Evolutionary conservation across 2,329 filamentous ascomycete species (phyloP).

Genomic region (Pyrenochaeta sp.): DNA sequence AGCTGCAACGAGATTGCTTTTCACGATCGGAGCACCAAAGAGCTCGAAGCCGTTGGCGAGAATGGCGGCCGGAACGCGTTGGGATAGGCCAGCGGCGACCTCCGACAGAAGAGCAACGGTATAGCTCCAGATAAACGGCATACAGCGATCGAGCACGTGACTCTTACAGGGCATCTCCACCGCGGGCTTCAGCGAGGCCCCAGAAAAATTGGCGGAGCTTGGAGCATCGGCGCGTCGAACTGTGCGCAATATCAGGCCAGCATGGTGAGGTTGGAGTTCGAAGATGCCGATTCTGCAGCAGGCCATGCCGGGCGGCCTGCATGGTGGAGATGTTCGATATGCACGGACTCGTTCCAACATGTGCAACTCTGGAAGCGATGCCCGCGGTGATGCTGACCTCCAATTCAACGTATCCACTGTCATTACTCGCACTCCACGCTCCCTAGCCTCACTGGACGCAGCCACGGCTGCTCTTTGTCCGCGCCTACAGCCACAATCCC

Average conservation of each 20-base stretch:
- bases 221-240: slow-evolving; percentile 14
- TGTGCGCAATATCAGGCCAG: slow-evolving; percentile 34
- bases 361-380: not conserved
- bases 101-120: slow-evolving; percentile 31
- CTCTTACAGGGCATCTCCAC: slow-evolving; percentile 15
- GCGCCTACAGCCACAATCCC: slow-evolving; percentile 23
- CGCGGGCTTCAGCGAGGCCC: slow-evolving; percentile 7
- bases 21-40: slow-evolving; percentile 33
- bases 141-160: slow-evolving; percentile 31
- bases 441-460: slow-evolving; percentile 18
- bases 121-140: slow-evolving; percentile 28
- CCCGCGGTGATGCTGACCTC: not conserved
- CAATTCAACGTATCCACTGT: slow-evolving; percentile 14
- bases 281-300: slow-evolving; percentile 2
- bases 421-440: slow-evolving; percentile 16
- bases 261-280: slow-evolving; percentile 22
- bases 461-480: slow-evolving; percentile 15
- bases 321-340: not conserved
- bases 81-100: slow-evolving; percentile 44
- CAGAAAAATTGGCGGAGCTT: slow-evolving; percentile 13
- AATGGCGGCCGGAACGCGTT: slow-evolving; percentile 32
- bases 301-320: slow-evolving; percentile 8
- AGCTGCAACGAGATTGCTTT: slow-evolving; percentile 37
- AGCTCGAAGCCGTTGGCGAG: slow-evolving; percentile 26
- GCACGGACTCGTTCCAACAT: too few species aligned